Base-by-base conservation (phyloP, 1,284 basidiomycete species). In the Mixia osmundae region DNA sequence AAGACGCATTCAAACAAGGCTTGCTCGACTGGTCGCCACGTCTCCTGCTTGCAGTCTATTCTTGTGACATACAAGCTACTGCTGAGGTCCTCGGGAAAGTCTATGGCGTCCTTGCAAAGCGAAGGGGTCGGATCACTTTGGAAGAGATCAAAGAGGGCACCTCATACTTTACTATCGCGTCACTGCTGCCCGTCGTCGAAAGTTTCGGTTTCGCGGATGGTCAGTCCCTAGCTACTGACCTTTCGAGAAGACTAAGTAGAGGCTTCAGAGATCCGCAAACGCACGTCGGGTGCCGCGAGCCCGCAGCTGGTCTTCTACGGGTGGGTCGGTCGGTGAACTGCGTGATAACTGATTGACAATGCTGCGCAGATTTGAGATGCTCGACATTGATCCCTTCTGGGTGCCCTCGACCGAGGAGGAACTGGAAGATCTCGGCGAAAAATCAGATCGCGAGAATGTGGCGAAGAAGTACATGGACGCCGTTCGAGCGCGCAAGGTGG, bases 81-180 rank as follows among this genome's bases (percentile, higher is more conserved):
- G 82, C 83, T 50, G 91, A 97, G 45, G 91, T 95, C 0, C 67
- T 97, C 28, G 91, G 91, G 5, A 97, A 94, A 55, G 85, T 97
- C 1, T 97, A 97, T 50, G 89, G 72, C 3, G 91, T 97, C 11
- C 76, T 97, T 1, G 73, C 87, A 0, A 72, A 74, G 52, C 69
- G 91, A 40, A 67, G 83, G 37, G 91, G 91, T 1, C 67, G 77
- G 36, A 89, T 99, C 45, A 69, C 89, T 6, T 76, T 79, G 6
- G 91, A 97, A 55, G 91, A 97, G 57, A 94, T 97, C 82, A 94
- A 89, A 55, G 87, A 97, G 54, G 87, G 91, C 0, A 95, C 87
- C 0, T 68, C 75, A 0, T 91, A 94, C 58, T 95, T 97, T 60
- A 85, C 75, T 4, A 73, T 97, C 22, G 70, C 73, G 5, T 76